These are phyloP conservation scores for Cenchrus purpureus DNA, from an alignment of 176 grass and related monocot species.

Conservation along the genomic window DNA sequence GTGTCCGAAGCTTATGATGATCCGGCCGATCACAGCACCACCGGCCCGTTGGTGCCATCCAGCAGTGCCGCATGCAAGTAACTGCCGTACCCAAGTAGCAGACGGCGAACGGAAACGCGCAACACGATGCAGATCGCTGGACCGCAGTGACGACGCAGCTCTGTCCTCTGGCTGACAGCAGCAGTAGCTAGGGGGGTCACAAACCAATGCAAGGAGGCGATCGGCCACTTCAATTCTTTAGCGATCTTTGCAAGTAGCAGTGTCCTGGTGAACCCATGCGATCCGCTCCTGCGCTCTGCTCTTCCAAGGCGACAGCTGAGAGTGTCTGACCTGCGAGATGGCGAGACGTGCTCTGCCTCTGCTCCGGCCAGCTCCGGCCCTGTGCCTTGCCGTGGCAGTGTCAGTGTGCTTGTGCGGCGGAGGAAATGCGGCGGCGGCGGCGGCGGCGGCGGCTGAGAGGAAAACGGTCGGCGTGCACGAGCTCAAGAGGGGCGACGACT, in stretches of 20 bases:
- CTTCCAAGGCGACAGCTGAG: too few species aligned
- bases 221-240: background rate
- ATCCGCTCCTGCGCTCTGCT: background rate
- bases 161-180: background rate
- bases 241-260: background rate
- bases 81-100: too few species aligned
- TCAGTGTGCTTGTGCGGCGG: slow-evolving; percentile 32
- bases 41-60: background rate
- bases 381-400: slow-evolving; percentile 34
- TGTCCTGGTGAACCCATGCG: background rate
- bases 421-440: background rate
- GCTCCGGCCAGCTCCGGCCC: background rate
- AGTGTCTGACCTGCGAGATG: slow-evolving; percentile 34
- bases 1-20: background rate
- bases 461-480: slow-evolving; percentile 67
- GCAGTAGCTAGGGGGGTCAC: background rate
- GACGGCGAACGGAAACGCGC: background rate
- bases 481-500: slow-evolving; percentile 76
- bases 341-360: slow-evolving; percentile 41
- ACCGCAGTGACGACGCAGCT: background rate
- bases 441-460: background rate
- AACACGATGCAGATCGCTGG: slow-evolving; percentile 23
- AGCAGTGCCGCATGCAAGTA: background rate
- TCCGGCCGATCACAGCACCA: background rate
- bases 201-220: slow-evolving; percentile 11